Evolutionary conservation across 106 monocot genomes (phyloP), one percentile per base, ranked within the genome.

Genomic region (Allium sativum): DNA sequence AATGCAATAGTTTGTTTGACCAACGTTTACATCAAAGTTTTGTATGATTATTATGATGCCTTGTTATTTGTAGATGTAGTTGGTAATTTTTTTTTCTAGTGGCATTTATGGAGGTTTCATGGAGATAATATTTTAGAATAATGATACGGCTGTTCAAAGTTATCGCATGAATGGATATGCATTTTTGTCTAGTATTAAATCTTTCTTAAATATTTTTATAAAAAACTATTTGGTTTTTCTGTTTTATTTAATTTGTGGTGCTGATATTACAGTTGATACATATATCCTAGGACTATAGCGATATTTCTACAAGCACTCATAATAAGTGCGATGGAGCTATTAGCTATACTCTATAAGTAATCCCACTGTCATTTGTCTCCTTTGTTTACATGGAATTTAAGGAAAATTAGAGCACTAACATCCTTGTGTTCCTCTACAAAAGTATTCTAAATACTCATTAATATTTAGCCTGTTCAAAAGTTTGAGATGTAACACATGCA

Each of bases 91-190:
- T n/a, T n/a, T n/a, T n/a, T n/a, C n/a, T n/a, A n/a, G n/a, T n/a
- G 85, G 75, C 31, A 69, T 85, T 20, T 90, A 78, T 61, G 78
- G 68, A 51, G 92, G 87, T 21, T 92, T 92, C 61, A 72, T 90
- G 68, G 90, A 90, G 64, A 90, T 90, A 31, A 64, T 90, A 42
- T 83, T 90, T 46, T 75, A 86, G 86, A 90, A 90, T 62, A 92
- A 92, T 63, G 87, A 80, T 58, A 87, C 92, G 7, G 65, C 13
- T 45, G 80, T 87, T 55, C 86, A 84, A 73, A 78, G 56, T 56
- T 92, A 78, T 61, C 92, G 87, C 71, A 50, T 92, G 54, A 81
- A 92, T 72, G 90, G 90, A 69, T 90, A 90, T 75, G 73, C 86
- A 43, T 86, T 58, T 82, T 86, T 64, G 90, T 80, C 56, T 85